Evolutionary conservation across 176 grass and related monocot genomes (phyloP), one percentile per base, ranked within the genome.

Genomic region (Saccharum officinarum): DNA sequence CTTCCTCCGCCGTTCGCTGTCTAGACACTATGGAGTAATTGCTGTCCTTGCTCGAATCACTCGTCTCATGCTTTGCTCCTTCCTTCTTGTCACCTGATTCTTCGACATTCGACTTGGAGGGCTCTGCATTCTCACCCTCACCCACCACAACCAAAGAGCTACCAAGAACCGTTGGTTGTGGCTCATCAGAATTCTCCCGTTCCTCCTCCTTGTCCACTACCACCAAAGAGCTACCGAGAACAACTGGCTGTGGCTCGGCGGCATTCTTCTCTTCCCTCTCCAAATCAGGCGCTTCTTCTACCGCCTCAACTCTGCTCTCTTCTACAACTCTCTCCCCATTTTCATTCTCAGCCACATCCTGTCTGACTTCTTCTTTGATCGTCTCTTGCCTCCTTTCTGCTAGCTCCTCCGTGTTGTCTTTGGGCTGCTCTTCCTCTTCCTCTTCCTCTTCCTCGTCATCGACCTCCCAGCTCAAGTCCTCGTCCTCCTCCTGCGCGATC

Each of bases 401-500:
- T 50, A 75, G 50, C 5, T 90, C 80, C 60, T 85, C 33, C 4
- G 10, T 44, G 69, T 64, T 73, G 57, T 80, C 86, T 73, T 87
- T 67, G 33, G 61, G 44, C 16, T 76, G 82, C 30, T 87, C 80
- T 28, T 88, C 90, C 20, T 92, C 85, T 59, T 59, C 90, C 20
- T 92, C 85, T 59, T 59, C 55, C 68, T 82, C 78, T 0, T 83
- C 73, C 30, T 90, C 91, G 11, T 95, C 89, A 47, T 86, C 90
- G 60, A 94, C 86, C 16, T 94, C 93, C 93, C 97, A 94, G 75
- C 89, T 95, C 81, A 95, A 75, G 68, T 96, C 97, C 84, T 98
- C 97, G 17, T 98, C 95, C 26, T 92, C 91, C 52, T 94, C 96
- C 71, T 70, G 83, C 2, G 88, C 83, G 17, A 94, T 92, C 20